Evolutionary conservation across 495 filamentous ascomycete genomes (phyloP).

Genomic region (Penicillium turbatum): DNA sequence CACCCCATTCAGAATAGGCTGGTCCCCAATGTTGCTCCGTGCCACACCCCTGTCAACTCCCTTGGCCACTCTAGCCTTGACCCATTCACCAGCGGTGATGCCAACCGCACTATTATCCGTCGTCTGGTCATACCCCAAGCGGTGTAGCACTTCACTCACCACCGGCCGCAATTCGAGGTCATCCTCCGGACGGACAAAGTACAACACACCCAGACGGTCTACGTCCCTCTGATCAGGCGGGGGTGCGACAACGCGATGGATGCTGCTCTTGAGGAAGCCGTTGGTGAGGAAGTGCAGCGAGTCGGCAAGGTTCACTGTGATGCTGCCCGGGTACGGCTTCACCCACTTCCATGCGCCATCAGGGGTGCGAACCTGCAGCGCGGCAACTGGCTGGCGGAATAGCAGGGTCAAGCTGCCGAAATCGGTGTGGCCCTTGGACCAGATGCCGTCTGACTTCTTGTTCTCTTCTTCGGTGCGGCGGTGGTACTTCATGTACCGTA

Average conservation of each 20-base stretch:
- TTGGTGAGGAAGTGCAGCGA: slow-evolving; percentile 42
- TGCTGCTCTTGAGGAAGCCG: slow-evolving; percentile 42
- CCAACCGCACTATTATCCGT: slow-evolving; percentile 33
- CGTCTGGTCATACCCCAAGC: slow-evolving; percentile 20
- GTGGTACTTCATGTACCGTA: slow-evolving; percentile 55
- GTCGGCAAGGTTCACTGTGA: slow-evolving; percentile 49
- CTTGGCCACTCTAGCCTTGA: slow-evolving; percentile 34
- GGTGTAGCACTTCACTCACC: slow-evolving; percentile 23
- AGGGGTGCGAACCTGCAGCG: slow-evolving; percentile 43
- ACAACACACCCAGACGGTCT: slow-evolving; percentile 46
- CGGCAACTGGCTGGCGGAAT: slow-evolving; percentile 54
- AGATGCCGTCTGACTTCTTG: slow-evolving; percentile 37
- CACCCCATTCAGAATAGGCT: slow-evolving; percentile 2
- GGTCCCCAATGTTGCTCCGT: neutral
- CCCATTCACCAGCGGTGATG: slow-evolving; percentile 40
- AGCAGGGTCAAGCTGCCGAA: slow-evolving; percentile 51
- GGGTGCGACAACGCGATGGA: slow-evolving; percentile 48
- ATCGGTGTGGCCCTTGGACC: slow-evolving; percentile 49
- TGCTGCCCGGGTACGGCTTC: slow-evolving; percentile 28
- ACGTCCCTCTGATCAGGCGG: slow-evolving; percentile 45
- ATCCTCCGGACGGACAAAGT: slow-evolving; percentile 44
- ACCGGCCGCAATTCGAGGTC: slow-evolving; percentile 29
- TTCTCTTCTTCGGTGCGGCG: slow-evolving; percentile 44
- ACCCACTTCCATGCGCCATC: slow-evolving; percentile 31
- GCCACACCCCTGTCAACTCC: neutral